These are phyloP conservation scores for Lactarius deliciosus DNA, from an alignment of 768 basidiomycete genomes.

Conservation along the genomic window DNA sequence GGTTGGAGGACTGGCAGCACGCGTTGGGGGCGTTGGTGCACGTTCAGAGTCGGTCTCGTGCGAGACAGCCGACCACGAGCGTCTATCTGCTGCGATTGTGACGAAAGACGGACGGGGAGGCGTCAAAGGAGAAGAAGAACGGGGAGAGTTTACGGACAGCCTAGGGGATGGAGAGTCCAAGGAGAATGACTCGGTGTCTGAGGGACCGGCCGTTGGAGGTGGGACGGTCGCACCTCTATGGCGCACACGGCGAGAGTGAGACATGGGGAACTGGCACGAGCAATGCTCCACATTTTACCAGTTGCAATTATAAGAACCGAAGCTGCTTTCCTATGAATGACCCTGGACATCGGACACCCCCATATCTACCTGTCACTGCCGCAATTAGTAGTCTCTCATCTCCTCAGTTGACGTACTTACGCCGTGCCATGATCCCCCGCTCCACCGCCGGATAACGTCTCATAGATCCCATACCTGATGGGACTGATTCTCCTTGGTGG, in stretches of 20 bases:
- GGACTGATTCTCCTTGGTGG: too few relatives aligned
- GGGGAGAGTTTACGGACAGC: conserved; percentile 24
- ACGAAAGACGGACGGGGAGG: conserved; percentile 29
- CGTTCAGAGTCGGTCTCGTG: conserved; percentile 37
- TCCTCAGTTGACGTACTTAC: neutral
- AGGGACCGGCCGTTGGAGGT: conserved; percentile 25
- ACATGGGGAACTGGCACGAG: conserved; percentile 21
- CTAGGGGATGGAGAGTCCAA: conserved; percentile 14
- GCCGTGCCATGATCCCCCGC: neutral
- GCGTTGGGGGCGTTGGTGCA: conserved; percentile 31
- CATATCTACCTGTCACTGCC: neutral
- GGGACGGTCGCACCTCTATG: conserved; percentile 25
- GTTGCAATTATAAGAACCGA: neutral
- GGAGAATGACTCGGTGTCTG: conserved; percentile 31
- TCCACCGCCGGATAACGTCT: neutral
- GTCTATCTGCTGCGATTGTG: conserved; percentile 15
- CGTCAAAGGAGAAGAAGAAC: conserved; percentile 24
- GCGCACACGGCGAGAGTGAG: conserved; percentile 28
- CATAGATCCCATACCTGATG: neutral
- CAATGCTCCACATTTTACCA: neutral
- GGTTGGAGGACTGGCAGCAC: conserved; percentile 29
- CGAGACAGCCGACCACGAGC: conserved; percentile 28
- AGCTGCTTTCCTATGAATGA: neutral
- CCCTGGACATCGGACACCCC: conserved; percentile 2
- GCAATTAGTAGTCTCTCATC: neutral